Base-by-base conservation (phyloP, 2,329 filamentous ascomycete species). In the Lasiodiplodia gonubiensis region DNA sequence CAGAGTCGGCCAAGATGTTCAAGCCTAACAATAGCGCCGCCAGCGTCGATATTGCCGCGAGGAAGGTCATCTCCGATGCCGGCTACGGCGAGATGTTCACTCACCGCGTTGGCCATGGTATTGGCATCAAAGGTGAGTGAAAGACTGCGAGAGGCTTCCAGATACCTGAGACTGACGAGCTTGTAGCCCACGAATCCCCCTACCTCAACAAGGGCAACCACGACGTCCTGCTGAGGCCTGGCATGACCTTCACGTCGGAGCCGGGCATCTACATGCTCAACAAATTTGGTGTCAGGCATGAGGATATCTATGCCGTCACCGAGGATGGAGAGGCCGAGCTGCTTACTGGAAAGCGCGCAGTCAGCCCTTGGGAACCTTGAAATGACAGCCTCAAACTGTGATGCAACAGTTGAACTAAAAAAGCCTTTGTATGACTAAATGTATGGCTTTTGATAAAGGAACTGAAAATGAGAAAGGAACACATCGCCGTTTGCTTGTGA, bases 201-300 rank as follows among this genome's bases (percentile, higher is more conserved):
- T 90, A 89, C 70, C 77, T 90, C 37, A 88, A 90, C 73, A 87
- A 89, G 71, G 88, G 86, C 67, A 90, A 90, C 71, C 78, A 77
- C 2, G 76, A 73, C 2, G 78, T 80, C 0, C 71, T 78, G 0
- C 77, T 89, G 5, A 78, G 80, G 54, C 78, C 85, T 0, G 87
- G 88, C 0, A 90, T 90, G 87, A 82, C 83, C 0, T 90, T 90
- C 69, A 89, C 88, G 0, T 84, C 85, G 11, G 88, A 90, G 76
- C 88, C 88, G 0, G 88, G 88, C 0, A 84, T 90, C 37, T 90
- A 90, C 73, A 76, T 89, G 0, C 80, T 86, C 25, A 82, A 83
- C 30, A 82, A 83, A 57, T 90, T 90, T 73, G 88, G 88, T 0
- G 86, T 89, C 1, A 79, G 87, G 46, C 86, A 89, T 72, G 88